Evolutionary conservation across 139 green algal species (phyloP).

Genomic region (Volvox africanus): DNA sequence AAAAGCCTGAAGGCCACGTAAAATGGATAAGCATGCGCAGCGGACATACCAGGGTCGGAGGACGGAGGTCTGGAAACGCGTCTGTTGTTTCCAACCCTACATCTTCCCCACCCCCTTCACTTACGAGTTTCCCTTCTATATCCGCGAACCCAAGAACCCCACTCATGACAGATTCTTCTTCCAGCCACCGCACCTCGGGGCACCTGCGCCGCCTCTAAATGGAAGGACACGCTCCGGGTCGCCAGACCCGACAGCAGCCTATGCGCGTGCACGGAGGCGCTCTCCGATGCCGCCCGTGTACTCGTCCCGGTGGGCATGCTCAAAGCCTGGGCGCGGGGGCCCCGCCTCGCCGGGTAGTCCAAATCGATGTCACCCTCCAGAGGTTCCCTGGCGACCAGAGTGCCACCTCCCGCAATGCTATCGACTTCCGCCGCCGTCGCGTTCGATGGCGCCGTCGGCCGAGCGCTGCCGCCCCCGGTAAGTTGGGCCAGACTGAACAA

Average conservation of each 20-base stretch:
- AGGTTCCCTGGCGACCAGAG: not conserved
- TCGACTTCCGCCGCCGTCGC: not conserved
- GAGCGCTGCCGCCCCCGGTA: not conserved
- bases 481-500: not conserved
- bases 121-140: too few relatives aligned
- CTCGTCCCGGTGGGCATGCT: too few relatives aligned
- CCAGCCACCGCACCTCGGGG: slow-evolving; percentile 1
- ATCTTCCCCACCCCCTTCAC: too few relatives aligned
- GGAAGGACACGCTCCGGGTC: slow-evolving; percentile 21
- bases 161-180: not conserved
- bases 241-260: not conserved
- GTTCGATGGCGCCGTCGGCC: not conserved
- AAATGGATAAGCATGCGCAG: too few relatives aligned
- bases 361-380: slow-evolving; percentile 19
- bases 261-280: not conserved
- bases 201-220: slow-evolving; percentile 17
- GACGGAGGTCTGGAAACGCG: too few relatives aligned
- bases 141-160: too few relatives aligned
- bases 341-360: not conserved
- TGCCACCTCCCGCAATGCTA: not conserved
- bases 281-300: not conserved
- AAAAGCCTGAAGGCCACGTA: too few relatives aligned
- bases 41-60: too few relatives aligned
- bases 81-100: too few relatives aligned
- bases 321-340: too few relatives aligned